These are phyloP conservation scores for Globisporangium iwayamae DNA, from an alignment of 352 stramenopile genomes.

Conservation along the genomic window DNA sequence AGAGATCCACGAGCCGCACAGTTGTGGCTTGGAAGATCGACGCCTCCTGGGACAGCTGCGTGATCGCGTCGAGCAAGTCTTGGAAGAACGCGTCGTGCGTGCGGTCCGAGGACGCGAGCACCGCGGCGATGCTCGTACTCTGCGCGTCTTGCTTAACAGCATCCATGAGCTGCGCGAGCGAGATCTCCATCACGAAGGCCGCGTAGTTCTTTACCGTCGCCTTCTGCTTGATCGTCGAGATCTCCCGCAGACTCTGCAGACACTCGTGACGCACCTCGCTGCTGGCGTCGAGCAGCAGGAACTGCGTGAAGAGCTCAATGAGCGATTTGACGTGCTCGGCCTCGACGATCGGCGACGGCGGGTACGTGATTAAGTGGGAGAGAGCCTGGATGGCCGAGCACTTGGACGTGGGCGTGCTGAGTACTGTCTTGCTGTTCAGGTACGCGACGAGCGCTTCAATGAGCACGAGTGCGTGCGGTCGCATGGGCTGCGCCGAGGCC, in stretches of 20 bases:
- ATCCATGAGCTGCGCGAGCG: constrained; percentile 70
- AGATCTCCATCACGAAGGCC: constrained; percentile 70
- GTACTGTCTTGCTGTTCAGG: constrained; percentile 28
- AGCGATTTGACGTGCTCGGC: constrained; percentile 55
- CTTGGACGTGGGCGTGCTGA: constrained; percentile 42
- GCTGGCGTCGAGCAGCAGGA: constrained; percentile 61
- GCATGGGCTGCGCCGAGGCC: constrained; percentile 64
- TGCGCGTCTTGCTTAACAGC: constrained; percentile 29
- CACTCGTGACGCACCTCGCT: constrained; percentile 66
- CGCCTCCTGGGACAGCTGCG: constrained; percentile 63
- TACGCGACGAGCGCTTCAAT: constrained; percentile 62
- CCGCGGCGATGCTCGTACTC: constrained; percentile 23
- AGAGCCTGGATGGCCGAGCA: constrained; percentile 64
- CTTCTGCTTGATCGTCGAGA: constrained; percentile 64
- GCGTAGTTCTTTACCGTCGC: constrained; percentile 59
- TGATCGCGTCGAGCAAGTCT: constrained; percentile 68
- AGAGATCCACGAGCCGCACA: constrained; percentile 66
- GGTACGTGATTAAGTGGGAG: constrained; percentile 73
- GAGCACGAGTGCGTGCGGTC: constrained; percentile 49
- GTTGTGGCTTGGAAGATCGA: constrained; percentile 81
- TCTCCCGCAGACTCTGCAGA: constrained; percentile 60
- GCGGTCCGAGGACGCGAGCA: constrained; percentile 50
- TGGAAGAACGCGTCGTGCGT: constrained; percentile 63
- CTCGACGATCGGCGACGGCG: constrained; percentile 73
- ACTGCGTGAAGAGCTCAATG: constrained; percentile 71